Conservation (phyloP, 2,329 filamentous ascomycete genomes). For the Calonectria pseudoturangicola region DNA sequence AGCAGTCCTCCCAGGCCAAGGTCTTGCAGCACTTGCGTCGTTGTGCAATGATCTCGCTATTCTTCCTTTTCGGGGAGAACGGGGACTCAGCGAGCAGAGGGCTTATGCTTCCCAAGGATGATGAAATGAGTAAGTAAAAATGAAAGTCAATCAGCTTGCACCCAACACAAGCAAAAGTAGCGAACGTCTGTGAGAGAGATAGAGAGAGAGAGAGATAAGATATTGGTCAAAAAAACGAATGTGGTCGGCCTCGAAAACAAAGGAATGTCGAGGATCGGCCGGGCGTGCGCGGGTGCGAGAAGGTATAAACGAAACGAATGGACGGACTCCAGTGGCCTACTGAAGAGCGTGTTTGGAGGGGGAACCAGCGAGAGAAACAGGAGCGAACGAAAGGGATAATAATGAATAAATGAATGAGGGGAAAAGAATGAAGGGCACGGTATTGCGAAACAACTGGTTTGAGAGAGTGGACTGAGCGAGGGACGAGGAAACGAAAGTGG, state of each 20-base stretch:
- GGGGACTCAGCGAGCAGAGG: not conserved
- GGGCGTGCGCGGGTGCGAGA: slow-evolving; percentile 38
- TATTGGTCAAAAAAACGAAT: slow-evolving; percentile 33
- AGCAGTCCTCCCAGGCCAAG: slow-evolving; percentile 36
- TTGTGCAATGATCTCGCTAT: slow-evolving; percentile 36
- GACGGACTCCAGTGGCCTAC: slow-evolving; percentile 33
- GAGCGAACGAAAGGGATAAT: slow-evolving; percentile 46
- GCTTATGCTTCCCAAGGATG: not conserved
- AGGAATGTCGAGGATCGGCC: slow-evolving; percentile 49
- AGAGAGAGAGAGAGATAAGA: not conserved
- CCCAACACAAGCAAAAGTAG: slow-evolving; percentile 21
- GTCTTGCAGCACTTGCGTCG: slow-evolving; percentile 37
- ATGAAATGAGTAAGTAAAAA: not conserved
- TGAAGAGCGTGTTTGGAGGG: slow-evolving; percentile 44
- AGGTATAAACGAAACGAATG: slow-evolving; percentile 39
- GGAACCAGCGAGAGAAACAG: slow-evolving; percentile 32
- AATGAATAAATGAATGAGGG: slow-evolving; percentile 40
- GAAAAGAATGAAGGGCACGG: slow-evolving; percentile 47
- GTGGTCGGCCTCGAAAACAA: slow-evolving; percentile 45
- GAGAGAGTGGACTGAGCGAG: slow-evolving; percentile 25
- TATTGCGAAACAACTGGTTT: slow-evolving; percentile 36
- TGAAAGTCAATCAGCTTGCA: slow-evolving; percentile 24
- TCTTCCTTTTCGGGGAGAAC: slow-evolving; percentile 32
- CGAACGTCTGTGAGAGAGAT: slow-evolving; percentile 1
- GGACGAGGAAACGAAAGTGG: slow-evolving; percentile 34